These are phyloP conservation scores for Irpex lacteus DNA, from an alignment of 1,284 basidiomycete species.

Conservation along the genomic window DNA sequence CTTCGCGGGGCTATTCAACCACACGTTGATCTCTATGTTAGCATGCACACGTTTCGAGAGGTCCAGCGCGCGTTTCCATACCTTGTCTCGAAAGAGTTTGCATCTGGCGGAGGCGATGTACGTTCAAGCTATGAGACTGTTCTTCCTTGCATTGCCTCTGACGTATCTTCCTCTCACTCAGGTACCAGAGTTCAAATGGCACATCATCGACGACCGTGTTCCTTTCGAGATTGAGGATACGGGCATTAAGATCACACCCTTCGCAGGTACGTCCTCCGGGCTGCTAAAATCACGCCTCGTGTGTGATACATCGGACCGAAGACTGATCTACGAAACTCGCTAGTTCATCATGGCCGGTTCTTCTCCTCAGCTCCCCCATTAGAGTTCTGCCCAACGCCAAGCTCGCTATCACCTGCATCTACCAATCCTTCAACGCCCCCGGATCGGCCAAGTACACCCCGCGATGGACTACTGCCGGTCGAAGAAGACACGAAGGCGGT, in stretches of 20 bases:
- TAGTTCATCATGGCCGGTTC: slow-evolving; percentile 55
- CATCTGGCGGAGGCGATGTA: slow-evolving; percentile 78
- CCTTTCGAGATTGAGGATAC: slow-evolving; percentile 66
- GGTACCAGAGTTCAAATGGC: slow-evolving; percentile 80
- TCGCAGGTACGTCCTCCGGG: slow-evolving; percentile 46
- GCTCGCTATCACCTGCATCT: slow-evolving; percentile 20
- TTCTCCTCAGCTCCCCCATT: slow-evolving; percentile 43
- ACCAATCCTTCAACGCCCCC: slow-evolving; percentile 46
- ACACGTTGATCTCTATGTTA: slow-evolving; percentile 73
- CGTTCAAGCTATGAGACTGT: slow-evolving; percentile 20
- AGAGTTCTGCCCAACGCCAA: slow-evolving; percentile 41
- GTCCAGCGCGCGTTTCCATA: slow-evolving; percentile 75
- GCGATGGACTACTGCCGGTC: background rate
- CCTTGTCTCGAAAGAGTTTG: slow-evolving; percentile 69
- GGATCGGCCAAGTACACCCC: slow-evolving; percentile 15
- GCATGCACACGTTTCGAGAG: slow-evolving; percentile 59
- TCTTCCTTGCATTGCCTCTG: background rate
- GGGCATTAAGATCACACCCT: slow-evolving; percentile 62
- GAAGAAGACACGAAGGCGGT: slow-evolving; percentile 28
- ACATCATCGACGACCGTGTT: slow-evolving; percentile 63
- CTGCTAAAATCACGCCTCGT: background rate
- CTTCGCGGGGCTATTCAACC: slow-evolving; percentile 61
- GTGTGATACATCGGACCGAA: slow-evolving; percentile 8
- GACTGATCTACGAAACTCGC: background rate
- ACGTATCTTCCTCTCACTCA: slow-evolving; percentile 25